These are phyloP conservation scores for Myotisia sp. DNA, from an alignment of 2,329 filamentous ascomycete species.

Conservation along the genomic window DNA sequence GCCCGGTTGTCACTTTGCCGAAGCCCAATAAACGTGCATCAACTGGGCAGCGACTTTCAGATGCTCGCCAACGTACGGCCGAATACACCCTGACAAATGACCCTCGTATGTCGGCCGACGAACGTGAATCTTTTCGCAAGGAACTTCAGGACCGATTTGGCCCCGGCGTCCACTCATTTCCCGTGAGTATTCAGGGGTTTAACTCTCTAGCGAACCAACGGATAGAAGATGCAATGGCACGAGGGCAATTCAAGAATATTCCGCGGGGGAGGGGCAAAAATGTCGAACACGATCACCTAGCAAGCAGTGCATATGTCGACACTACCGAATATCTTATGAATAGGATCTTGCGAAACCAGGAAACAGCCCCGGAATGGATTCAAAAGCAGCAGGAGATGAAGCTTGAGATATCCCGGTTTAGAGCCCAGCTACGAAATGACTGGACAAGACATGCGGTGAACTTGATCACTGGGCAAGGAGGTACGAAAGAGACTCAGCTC, in stretches of 20 bases:
- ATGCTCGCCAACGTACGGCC: constrained; percentile 44
- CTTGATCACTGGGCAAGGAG: constrained; percentile 63
- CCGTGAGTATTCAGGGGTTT: constrained; percentile 63
- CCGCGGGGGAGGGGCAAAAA: constrained; percentile 60
- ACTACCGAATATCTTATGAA: constrained; percentile 98
- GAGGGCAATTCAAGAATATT: constrained; percentile 79
- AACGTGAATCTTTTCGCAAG: constrained; percentile 55
- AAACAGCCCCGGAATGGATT: constrained; percentile 94
- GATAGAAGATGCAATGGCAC: constrained; percentile 85
- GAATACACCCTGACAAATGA: constrained; percentile 42
- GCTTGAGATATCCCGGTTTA: constrained; percentile 54
- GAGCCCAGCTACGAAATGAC: constrained; percentile 58
- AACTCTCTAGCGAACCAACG: constrained; percentile 74
- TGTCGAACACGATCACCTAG: constrained; percentile 59
- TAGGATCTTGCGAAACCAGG: constrained; percentile 92
- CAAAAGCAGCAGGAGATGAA: constrained; percentile 91
- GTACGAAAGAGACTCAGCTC: constrained; percentile 60
- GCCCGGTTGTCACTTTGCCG: constrained; percentile 33
- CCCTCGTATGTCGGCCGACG: constrained; percentile 49
- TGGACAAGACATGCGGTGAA: constrained; percentile 75
- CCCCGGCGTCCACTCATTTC: constrained; percentile 56
- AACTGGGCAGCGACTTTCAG: constrained; percentile 39
- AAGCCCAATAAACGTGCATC: constrained; percentile 28
- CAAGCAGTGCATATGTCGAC: constrained; percentile 78
- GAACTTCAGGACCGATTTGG: constrained; percentile 71